Evolutionary conservation across 352 stramenopile genomes (phyloP).

Genomic region (Phytophthora hibernalis): DNA sequence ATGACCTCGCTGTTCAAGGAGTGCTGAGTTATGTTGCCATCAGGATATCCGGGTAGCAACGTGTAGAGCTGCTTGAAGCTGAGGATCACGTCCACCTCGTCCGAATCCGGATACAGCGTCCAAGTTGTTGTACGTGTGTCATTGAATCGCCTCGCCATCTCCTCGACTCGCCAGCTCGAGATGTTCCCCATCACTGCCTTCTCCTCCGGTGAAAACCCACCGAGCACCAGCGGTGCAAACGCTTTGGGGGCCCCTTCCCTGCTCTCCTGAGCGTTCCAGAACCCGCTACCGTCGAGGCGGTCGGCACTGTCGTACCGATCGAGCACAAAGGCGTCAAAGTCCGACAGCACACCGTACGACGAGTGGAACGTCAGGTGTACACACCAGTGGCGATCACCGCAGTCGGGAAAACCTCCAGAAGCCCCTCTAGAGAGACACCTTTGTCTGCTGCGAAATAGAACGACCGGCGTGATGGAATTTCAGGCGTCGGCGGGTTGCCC

Average conservation of each 20-base stretch:
- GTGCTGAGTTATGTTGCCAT: conserved; percentile 23
- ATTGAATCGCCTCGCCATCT: conserved; percentile 31
- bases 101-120: conserved; percentile 43
- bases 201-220: conserved; percentile 31
- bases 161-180: conserved; percentile 24
- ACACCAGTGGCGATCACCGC: conserved; percentile 22
- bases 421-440: conserved; percentile 17
- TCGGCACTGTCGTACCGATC: conserved; percentile 42
- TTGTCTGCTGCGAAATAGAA: conserved; percentile 21
- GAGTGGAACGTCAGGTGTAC: conserved; percentile 51
- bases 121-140: conserved; percentile 48
- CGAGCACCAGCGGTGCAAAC: conserved; percentile 44
- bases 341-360: conserved; percentile 53
- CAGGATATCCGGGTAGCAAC: conserved; percentile 44
- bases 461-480: conserved; percentile 19
- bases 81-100: conserved; percentile 54
- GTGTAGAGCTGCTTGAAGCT: conserved; percentile 73
- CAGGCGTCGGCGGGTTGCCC: conserved; percentile 20
- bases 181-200: conserved; percentile 22
- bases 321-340: conserved; percentile 60
- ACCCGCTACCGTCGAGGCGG: conserved; percentile 11
- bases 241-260: conserved; percentile 1
- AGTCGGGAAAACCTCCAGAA: conserved; percentile 14
- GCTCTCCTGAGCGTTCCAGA: conserved; percentile 12
- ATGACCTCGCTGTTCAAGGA: conserved; percentile 36